Evolutionary conservation across 2,329 filamentous ascomycete genomes (phyloP).

Genomic region (Cladosporium sp.): DNA sequence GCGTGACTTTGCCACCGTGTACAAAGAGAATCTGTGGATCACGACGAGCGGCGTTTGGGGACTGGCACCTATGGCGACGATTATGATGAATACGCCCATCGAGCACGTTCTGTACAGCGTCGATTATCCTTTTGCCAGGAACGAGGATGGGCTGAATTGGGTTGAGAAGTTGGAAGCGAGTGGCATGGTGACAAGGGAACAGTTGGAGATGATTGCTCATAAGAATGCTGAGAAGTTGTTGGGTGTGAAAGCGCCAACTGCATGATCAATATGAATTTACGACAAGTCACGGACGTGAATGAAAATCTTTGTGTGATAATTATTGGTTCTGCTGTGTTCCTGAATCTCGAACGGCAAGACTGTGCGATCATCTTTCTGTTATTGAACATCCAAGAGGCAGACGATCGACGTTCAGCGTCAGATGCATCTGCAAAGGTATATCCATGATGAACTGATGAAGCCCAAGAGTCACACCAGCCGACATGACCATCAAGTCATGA

Average conservation of each 20-base stretch:
- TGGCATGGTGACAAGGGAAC: slow-evolving; percentile 47
- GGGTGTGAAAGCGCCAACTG: slow-evolving; percentile 24
- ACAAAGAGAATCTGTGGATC: slow-evolving; percentile 54
- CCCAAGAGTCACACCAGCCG: no score
- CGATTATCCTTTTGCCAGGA: slow-evolving; percentile 55
- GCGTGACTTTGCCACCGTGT: slow-evolving; percentile 38
- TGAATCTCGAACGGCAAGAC: no score
- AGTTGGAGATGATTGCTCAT: slow-evolving; percentile 48
- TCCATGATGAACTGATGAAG: no score
- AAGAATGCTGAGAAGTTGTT: slow-evolving; percentile 50
- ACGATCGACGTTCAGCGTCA: no score
- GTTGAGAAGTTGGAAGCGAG: slow-evolving; percentile 48
- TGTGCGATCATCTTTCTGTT: no score
- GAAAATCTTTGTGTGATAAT: no score
- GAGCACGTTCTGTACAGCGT: slow-evolving; percentile 56
- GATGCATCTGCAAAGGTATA: no score
- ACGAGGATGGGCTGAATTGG: slow-evolving; percentile 48
- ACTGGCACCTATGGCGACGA: slow-evolving; percentile 45
- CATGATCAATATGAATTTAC: background rate
- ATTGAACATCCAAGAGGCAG: no score
- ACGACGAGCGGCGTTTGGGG: slow-evolving; percentile 56
- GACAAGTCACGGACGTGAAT: no score
- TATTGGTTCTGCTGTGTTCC: no score
- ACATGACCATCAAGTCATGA: no score
- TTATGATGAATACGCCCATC: slow-evolving; percentile 34